phyloP scores from a whole-genome alignment of 352 stramenopile genomes.

The Globisporangium lucens region DNA sequence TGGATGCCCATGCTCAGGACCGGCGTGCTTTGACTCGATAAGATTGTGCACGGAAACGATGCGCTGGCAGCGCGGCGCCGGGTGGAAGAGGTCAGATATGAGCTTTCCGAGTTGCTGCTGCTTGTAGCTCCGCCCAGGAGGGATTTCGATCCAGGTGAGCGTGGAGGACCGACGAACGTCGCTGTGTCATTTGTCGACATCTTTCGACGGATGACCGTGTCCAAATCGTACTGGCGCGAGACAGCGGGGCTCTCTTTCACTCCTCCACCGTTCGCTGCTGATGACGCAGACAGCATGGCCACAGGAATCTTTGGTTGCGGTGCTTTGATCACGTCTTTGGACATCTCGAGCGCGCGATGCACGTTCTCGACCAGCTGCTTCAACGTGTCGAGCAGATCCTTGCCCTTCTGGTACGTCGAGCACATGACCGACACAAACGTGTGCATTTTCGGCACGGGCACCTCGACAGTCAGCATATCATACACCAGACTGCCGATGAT shows the following conservation, averaged over 20 bases:
- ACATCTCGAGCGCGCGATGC: constrained; percentile 72
- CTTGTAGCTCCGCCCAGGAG: constrained; percentile 8
- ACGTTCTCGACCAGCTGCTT: constrained; percentile 83
- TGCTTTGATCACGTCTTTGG: constrained; percentile 56
- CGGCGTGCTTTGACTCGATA: constrained; percentile 26
- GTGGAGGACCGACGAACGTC: constrained; percentile 5
- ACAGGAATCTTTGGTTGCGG: constrained; percentile 21
- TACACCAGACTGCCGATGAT: constrained; percentile 80
- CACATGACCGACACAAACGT: constrained; percentile 83
- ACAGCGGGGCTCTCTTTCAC: constrained; percentile 33
- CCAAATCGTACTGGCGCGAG: constrained; percentile 67
- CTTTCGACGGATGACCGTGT: constrained; percentile 77
- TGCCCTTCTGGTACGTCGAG: constrained; percentile 74
- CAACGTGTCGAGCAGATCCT: constrained; percentile 64
- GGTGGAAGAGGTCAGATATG: not conserved
- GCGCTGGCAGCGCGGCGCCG: constrained; percentile 14
- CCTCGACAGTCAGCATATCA: constrained; percentile 84
- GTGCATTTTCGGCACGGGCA: constrained; percentile 65
- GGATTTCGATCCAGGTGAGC: constrained; percentile 8
- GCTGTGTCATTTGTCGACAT: constrained; percentile 57
- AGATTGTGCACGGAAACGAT: constrained; percentile 11
- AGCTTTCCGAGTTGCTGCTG: not conserved
- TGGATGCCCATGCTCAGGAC: constrained; percentile 57
- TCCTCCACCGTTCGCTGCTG: not conserved
- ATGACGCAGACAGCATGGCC: not conserved